These are phyloP conservation scores for Puccinia novopanici DNA, from an alignment of 1,284 basidiomycete species.

Conservation along the genomic window DNA sequence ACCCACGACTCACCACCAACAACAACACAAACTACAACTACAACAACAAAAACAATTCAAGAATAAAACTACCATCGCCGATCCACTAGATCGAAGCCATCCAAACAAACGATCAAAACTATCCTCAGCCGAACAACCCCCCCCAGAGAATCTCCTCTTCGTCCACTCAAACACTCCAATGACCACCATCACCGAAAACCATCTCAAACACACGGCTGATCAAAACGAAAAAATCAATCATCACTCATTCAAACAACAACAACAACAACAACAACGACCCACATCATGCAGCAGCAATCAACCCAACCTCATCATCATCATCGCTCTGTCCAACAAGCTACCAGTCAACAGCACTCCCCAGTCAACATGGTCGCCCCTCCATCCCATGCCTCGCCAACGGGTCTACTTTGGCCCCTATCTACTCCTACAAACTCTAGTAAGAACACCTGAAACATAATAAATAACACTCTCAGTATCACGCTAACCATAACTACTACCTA, in stretches of 20 bases:
- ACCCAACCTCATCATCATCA: conserved; percentile 28
- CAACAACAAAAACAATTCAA: background rate
- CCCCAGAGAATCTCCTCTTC: background rate
- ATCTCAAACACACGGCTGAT: background rate
- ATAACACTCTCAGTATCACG: no score
- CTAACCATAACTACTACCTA: no score
- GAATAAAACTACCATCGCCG: no score
- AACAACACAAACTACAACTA: background rate
- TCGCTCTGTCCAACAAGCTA: conserved; percentile 34
- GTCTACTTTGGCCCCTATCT: conserved; percentile 91
- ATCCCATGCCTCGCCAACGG: conserved; percentile 66
- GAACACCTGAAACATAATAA: no score
- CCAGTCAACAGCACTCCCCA: background rate
- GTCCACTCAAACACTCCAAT: background rate
- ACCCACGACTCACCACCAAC: background rate
- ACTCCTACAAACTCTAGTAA: no score
- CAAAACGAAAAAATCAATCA: background rate
- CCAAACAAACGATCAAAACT: no score
- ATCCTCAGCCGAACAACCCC: background rate
- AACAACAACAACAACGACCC: no score
- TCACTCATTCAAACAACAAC: background rate
- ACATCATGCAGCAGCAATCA: no score
- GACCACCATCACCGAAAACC: background rate
- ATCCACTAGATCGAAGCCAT: no score
- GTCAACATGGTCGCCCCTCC: conserved; percentile 42